Evolutionary conservation across 805 yeast species (phyloP), one percentile per base, ranked within the genome.

Genomic region (Torulaspora franciscae): DNA sequence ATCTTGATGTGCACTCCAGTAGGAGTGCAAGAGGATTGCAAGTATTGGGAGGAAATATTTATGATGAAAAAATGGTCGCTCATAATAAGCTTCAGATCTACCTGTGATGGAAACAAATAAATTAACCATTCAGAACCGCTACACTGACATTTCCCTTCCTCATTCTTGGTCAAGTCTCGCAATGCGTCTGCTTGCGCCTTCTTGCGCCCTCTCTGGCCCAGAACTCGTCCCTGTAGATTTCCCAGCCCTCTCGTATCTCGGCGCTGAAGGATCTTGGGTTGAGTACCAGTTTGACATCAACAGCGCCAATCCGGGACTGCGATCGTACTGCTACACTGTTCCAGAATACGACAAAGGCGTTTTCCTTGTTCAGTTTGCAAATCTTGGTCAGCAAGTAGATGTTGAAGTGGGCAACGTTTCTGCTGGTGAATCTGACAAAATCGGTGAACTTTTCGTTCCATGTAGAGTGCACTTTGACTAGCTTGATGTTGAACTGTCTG

Each of bases 161-260:
- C 30, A n/a, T 13, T 29, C 27, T 40, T 36, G 34, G 14, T 43
- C 42, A 38, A 6, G 37, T 33, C 34, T 39, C 33, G 30, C 29
- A 30, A 22, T 32, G 42, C 22, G 42, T 23, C 25, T 43, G 45
- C 43, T 64, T 68, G 34, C 77, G 66, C 50, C 89, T 69, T 52
- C 88, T 73, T 2, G 79, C 77, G 1, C 87, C 85, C 61, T 89
- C 96, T 54, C 83, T 75, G 17, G 81, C 79, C 97, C 98, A 93
- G 61, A 89, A 93, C 62, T 90, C 97, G 54, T 85, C 86, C 48
- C 99, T 68, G 58, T 90, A 91, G 32, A 88, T 65, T 58, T 91
- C 99, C 98, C 99, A 91, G 7, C 88, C 90, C 62, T 90, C 96
- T 50, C 96, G 75, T 6, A 85, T 78, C 39, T 85, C 90, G 0